phyloP scores from a whole-genome alignment of 192 early-diverging fungal genomes.

The Cetraspora pellucida region DNA sequence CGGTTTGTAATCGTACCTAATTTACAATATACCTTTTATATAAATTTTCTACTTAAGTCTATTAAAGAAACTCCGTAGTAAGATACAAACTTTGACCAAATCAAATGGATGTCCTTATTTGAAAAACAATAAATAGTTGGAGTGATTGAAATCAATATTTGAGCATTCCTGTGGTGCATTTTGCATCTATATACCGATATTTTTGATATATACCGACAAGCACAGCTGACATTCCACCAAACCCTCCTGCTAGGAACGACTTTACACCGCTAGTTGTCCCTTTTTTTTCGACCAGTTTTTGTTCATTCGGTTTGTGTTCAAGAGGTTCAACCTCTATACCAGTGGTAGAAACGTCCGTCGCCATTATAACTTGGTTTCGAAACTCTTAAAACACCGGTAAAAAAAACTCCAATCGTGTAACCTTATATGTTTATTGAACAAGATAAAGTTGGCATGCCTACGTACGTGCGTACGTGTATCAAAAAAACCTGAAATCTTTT shows the following conservation, averaged over 20 bases:
- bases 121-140: neutral
- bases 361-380: neutral
- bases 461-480: too few species aligned
- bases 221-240: constrained; percentile 85
- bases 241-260: constrained; percentile 92
- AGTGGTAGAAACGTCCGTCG: neutral
- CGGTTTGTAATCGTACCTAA: constrained; percentile 90
- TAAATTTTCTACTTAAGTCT: neutral
- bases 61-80: neutral
- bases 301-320: neutral
- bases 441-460: too few species aligned
- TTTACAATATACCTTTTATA: neutral
- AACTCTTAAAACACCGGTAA: too few species aligned
- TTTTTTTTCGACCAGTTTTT: constrained; percentile 12
- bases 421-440: too few species aligned
- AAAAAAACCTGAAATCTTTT: too few species aligned
- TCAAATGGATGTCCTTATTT: constrained; percentile 77
- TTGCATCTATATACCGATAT: neutral
- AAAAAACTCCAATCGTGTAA: too few species aligned
- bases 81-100: constrained; percentile 67
- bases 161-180: too few species aligned
- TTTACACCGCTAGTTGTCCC: constrained; percentile 61
- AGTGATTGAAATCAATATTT: neutral
- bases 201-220: constrained; percentile 51
- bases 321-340: neutral